Evolutionary conservation across 1,284 basidiomycete genomes (phyloP), one percentile per base, ranked within the genome.

Genomic region (Sporisorium scitamineum): DNA sequence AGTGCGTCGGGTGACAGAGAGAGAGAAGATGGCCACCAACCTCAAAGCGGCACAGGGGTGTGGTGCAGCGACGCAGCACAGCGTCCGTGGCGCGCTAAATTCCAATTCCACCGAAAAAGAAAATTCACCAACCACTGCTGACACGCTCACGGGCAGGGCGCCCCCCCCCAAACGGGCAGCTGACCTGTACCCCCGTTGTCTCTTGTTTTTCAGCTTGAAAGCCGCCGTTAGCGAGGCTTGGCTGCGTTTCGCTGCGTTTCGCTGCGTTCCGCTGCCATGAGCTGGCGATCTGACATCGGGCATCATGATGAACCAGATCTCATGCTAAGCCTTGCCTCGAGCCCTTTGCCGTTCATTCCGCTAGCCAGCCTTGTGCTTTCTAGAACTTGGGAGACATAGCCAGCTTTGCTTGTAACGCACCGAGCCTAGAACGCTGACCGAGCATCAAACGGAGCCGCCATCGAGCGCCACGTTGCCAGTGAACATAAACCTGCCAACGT

Each of bases 21-120:
- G 13, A 42, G 53, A 45, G 44, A 26, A 24, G 13, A 53, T 27
- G 29, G 53, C 45, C 32, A 27, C 22, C 56, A 37, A 53, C 44
- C n/a, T n/a, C n/a, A 29, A 26, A 51, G 59, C 42, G 59, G 27
- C 42, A 61, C 59, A 53, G 59, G 51, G 59, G 52, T 61, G 34
- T 61, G 34, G 41, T 47, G 59, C 59, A 61, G 51, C 31, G 9
- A n/a, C 20, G 18, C 50, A 45, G 29, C 52, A 22, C 5, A 20
- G 29, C 14, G 41, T 20, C 41, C 41, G 55, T 27, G 54, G 31
- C 54, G 54, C 54, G 54, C 42, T 54, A 44, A 44, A 54, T 39
- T 42, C 34, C 26, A 53, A 42, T 42, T 42, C 6, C 37, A 3
- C 11, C 11, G 11, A 41, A 41, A 41, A 11, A 8, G 39, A 41